Base-by-base conservation (phyloP, 768 basidiomycete species). In the Mycena rosella region DNA sequence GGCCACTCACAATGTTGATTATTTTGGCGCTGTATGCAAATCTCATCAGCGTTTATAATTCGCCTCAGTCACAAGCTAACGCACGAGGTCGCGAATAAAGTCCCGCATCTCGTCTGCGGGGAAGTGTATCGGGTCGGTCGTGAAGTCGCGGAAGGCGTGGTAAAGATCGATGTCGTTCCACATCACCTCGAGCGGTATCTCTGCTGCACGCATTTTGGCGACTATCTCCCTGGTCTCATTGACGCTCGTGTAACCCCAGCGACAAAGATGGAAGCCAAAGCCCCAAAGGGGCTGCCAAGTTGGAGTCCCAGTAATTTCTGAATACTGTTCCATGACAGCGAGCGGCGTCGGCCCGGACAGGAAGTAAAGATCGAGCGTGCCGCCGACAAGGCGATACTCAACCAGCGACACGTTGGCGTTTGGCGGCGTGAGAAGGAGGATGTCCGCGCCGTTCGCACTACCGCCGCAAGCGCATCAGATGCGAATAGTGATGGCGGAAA, bases 91-190 rank as follows among this genome's bases (percentile, higher is more conserved):
- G 15, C 38, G 38, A 15, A 87, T 90, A 74, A 91, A 90, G 44
- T 75, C 72, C 29, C 79, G 78, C 70, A 91, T 76, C 64, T 88
- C 85, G 38, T 86, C 82, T n/a, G 74, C 79, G 6, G 91, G 88
- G 80, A 87, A 92, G 42, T 80, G 84, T 26, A 87, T 83, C 20
- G 89, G 90, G 74, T 91, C 91, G 8, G 84, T 78, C 6, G 91
- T 92, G 70, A 91, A 91, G 76, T 90, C 91, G 17, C 91, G 83
- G 40, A 84, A 81, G 32, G 89, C 86, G 73, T 91, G 88, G 70
- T 91, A 92, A 54, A 92, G 69, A 78, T 92, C 91, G 66, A 92
- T 90, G 71, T 92, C 91, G 73, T 90, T 92, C 91, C 91, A 92
- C 84, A 91, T 91, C 52, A 89, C 90, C 90, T 95, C 92, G 14